Conservation (phyloP, 495 filamentous ascomycete genomes). For the Ascobolus immersus region DNA sequence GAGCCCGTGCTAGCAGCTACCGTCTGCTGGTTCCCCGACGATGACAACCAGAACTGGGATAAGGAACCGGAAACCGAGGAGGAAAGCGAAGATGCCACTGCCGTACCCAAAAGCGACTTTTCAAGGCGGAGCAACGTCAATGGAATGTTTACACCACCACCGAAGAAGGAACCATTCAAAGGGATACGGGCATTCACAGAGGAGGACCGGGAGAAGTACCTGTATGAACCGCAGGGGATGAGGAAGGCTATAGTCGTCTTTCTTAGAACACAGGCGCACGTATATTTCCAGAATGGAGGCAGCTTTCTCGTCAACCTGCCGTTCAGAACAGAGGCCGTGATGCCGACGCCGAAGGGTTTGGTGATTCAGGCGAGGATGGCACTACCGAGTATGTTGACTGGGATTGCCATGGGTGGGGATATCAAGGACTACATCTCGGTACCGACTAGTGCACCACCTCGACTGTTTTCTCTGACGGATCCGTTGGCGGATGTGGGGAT, state of each 20-base stretch:
- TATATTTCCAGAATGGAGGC: conserved; percentile 70
- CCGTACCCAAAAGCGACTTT: conserved; percentile 3
- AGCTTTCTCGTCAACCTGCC: conserved; percentile 81
- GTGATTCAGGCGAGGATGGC: conserved; percentile 53
- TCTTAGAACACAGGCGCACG: conserved; percentile 74
- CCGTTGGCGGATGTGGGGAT: conserved; percentile 68
- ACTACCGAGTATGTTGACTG: conserved; percentile 7
- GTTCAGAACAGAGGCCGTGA: conserved; percentile 73
- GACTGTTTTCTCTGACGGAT: conserved; percentile 63
- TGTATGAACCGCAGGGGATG: conserved; percentile 14
- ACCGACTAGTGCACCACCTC: conserved; percentile 31
- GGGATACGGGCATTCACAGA: no score
- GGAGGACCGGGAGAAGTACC: no score
- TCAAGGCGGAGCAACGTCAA: no score
- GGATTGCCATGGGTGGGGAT: no score
- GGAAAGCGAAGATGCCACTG: conserved; percentile 10
- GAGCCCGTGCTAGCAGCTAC: conserved; percentile 63
- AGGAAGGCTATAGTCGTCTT: conserved; percentile 66
- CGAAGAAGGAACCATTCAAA: no score
- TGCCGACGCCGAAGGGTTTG: conserved; percentile 55
- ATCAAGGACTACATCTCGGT: conserved; percentile 16
- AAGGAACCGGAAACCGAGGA: no score
- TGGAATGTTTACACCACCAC: no score
- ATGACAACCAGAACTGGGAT: no score
- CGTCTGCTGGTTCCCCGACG: conserved; percentile 52